These are phyloP conservation scores for Populus deltoides DNA, from an alignment of 345 rosid species.

Conservation along the genomic window DNA sequence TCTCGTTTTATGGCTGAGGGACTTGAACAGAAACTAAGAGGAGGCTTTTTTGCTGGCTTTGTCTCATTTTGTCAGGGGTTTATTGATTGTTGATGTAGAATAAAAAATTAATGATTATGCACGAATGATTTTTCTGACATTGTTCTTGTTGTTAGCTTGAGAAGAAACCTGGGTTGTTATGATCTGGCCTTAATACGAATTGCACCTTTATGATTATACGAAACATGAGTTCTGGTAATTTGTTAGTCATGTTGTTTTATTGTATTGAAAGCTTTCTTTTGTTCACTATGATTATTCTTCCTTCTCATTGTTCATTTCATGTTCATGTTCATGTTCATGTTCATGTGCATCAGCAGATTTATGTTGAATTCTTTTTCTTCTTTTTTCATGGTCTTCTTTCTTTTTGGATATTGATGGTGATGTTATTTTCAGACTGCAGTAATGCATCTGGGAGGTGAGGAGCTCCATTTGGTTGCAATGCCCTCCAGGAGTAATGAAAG, in stretches of 20 bases:
- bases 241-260: background rate
- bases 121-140: background rate
- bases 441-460: constrained; percentile 65
- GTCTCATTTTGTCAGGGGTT: background rate
- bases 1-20: background rate
- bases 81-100: background rate
- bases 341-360: constrained; percentile 1
- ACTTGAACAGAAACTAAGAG: background rate
- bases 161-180: background rate
- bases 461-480: constrained; percentile 98
- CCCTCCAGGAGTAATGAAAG: constrained; percentile 48
- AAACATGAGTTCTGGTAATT: background rate
- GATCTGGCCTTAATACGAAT: background rate
- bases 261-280: background rate
- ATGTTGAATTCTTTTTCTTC: background rate
- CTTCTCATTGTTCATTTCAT: background rate
- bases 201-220: background rate
- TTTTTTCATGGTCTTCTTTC: background rate
- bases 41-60: background rate
- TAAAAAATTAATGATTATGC: background rate
- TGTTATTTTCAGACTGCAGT: constrained; percentile 77
- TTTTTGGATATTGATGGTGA: constrained; percentile 1
- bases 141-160: background rate
- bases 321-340: background rate
- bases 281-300: background rate